Evolutionary conservation across 176 grass and related monocot genomes (phyloP), one percentile per base, ranked within the genome.

Genomic region (Elaeis guineensis): DNA sequence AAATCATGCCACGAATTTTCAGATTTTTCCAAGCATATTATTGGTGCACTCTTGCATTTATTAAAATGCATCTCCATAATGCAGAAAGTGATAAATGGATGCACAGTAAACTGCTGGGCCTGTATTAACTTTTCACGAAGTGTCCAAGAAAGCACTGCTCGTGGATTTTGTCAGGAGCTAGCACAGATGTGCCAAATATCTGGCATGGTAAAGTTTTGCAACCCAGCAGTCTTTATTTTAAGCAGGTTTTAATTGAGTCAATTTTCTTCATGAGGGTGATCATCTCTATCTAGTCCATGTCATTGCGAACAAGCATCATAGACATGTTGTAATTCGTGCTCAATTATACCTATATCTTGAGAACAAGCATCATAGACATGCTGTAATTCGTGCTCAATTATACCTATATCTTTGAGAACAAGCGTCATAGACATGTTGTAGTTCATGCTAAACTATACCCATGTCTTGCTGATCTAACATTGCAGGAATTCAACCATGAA

Each of bases 81-180:
- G 65, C 82, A 98, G 94, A 98, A 98, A 89, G 88, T 98, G 62
- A 93, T 98, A 51, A 98, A 98, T 57, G 94, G 94, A 55, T 74
- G 76, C 30, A 98, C 76, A 51, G 88, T 98, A 51, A 98, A 67
- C 59, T 75, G 93, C 18, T 98, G 94, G 94, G 94, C 94, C 8
- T 98, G 94, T 80, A 92, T 98, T 74, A 98, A 93, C 65, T 93
- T 98, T 53, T 93, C 94, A 55, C 85, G 88, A 48, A 92, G 88
- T 62, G 94, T 93, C 72, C 94, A 90, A 80, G 94, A 98, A 89
- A 81, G 71, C 17, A 98, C 84, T n/a, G 94, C 85, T 60, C 76
- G 78, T 32, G 86, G 82, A 68, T 98, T 98, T 68, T 98, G 94
- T 70, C 88, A 98, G 19, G 94, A 98, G 59, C 76, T 98, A 82